Base-by-base conservation (phyloP, 306 rosid genomes). In the Vigna nakashimae region DNA sequence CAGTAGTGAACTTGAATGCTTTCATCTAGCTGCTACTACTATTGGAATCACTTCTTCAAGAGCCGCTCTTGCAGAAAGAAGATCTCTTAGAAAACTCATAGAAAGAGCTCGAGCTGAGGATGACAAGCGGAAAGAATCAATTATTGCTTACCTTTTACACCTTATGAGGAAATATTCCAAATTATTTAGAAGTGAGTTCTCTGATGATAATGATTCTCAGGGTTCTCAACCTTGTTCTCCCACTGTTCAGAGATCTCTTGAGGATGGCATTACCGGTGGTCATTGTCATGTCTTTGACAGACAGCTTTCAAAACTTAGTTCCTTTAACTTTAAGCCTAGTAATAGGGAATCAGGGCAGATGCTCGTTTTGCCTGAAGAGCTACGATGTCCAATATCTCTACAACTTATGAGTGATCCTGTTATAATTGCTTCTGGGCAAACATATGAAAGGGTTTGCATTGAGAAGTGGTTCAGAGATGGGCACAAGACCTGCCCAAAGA, bases 221-320 rank as follows among this genome's bases (percentile, higher is more conserved):
- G 90, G 98, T 71, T 92, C 98, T 60, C 82, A 90, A 43, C 98
- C 98, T 74, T 90, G 96, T 88, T 90, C 98, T 74, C 98, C 98
- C 63, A 87, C 93, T 55, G 80, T 90, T 76, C 89, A 82, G 62
- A 83, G 88, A 74, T 80, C 87, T 70, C 65, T 82, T 13, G 94
- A 90, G 65, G 87, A 84, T 40, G 59, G 28, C 59, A 85, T 74
- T 65, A 84, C 82, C 18, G 71, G 62, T 26, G 86, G 78, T 49
- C 87, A 89, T 42, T 78, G 79, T 69, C 90, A 82, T 11, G 82
- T 84, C 56, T 85, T 93, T 76, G 91, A 93, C 43, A 82, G 87
- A 34, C 92, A 91, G 69, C 66, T 88, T 65, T 89, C 94, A 56
- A 91, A 88, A 81, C 84, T 78, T 74, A 69, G 86, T 83, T 84